phyloP scores from a whole-genome alignment of 179 eudicot species.

The Beta macrorhiza region DNA sequence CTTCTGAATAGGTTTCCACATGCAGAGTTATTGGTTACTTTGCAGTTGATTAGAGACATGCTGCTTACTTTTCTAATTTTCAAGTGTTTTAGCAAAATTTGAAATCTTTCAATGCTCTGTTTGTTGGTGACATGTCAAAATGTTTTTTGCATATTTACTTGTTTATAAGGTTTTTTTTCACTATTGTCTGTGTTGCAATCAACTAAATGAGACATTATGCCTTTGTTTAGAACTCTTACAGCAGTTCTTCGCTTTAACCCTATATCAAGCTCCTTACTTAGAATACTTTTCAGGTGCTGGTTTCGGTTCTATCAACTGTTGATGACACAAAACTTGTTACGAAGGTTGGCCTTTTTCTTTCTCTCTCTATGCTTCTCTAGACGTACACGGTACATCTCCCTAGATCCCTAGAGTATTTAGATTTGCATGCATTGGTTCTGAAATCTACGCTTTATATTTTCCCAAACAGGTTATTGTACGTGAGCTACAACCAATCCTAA shows the following conservation, averaged over 20 bases:
- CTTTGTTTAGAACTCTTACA: not conserved
- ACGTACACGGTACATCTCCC: too few species aligned
- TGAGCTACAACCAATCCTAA: slow-evolving; percentile 59
- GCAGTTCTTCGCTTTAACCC: not conserved
- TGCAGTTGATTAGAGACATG: not conserved
- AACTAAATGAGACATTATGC: not conserved
- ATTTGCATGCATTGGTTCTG: not conserved
- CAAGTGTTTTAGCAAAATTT: not conserved
- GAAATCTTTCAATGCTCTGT: not conserved
- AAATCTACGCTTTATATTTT: slow-evolving; percentile 7
- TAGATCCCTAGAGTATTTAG: not conserved
- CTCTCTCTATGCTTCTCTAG: not conserved
- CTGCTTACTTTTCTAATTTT: not conserved
- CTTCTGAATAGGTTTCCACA: not conserved
- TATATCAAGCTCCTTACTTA: not conserved
- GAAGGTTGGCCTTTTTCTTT: slow-evolving; percentile 50
- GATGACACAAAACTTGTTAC: slow-evolving; percentile 90
- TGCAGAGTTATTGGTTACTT: not conserved
- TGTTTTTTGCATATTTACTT: not conserved
- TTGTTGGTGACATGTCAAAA: not conserved
- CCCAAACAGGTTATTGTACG: slow-evolving; percentile 57
- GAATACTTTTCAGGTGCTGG: slow-evolving; percentile 57
- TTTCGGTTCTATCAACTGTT: slow-evolving; percentile 64
- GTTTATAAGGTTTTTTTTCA: not conserved
- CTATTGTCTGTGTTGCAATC: not conserved